Evolutionary conservation across 306 rosid genomes (phyloP).

Genomic region (Canavalia ensiformis): DNA sequence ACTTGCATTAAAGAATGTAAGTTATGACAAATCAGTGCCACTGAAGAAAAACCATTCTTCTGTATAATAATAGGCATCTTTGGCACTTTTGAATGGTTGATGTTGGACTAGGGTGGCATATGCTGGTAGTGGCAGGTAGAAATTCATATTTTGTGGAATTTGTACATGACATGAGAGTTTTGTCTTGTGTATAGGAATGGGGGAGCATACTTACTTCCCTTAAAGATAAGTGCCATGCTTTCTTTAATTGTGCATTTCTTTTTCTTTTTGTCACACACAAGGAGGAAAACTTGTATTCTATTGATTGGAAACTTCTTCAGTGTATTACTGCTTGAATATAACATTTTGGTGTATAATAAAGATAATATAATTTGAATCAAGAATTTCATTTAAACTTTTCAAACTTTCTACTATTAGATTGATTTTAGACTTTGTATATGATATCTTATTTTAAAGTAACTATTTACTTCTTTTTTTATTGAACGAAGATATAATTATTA

Average conservation of each 20-base stretch:
- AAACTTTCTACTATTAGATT: too few relatives aligned
- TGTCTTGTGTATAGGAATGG: conserved; percentile 51
- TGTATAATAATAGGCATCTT: conserved; percentile 33
- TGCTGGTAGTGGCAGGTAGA: conserved; percentile 38
- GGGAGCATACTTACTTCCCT: conserved; percentile 20
- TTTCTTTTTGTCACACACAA: not conserved
- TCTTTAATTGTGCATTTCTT: conserved; percentile 23
- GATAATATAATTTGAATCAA: too few relatives aligned
- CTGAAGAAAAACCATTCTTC: conserved; percentile 23
- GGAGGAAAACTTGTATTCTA: conserved; percentile 33
- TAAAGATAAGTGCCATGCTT: conserved; percentile 7
- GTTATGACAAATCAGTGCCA: conserved; percentile 20
- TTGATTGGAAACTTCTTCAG: conserved; percentile 37
- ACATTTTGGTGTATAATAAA: not conserved
- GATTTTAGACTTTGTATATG: too few relatives aligned
- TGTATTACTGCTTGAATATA: conserved; percentile 12
- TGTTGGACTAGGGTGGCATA: conserved; percentile 24
- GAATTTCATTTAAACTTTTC: too few relatives aligned
- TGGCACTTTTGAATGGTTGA: conserved; percentile 32
- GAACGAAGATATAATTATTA: not conserved
- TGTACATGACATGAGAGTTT: conserved; percentile 47
- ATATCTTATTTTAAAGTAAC: too few relatives aligned
- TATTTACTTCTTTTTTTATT: not conserved
- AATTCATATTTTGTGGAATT: conserved; percentile 48
- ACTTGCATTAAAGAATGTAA: conserved; percentile 31